phyloP scores from a whole-genome alignment of 257 asterid species.

The Petrea volubilis region DNA sequence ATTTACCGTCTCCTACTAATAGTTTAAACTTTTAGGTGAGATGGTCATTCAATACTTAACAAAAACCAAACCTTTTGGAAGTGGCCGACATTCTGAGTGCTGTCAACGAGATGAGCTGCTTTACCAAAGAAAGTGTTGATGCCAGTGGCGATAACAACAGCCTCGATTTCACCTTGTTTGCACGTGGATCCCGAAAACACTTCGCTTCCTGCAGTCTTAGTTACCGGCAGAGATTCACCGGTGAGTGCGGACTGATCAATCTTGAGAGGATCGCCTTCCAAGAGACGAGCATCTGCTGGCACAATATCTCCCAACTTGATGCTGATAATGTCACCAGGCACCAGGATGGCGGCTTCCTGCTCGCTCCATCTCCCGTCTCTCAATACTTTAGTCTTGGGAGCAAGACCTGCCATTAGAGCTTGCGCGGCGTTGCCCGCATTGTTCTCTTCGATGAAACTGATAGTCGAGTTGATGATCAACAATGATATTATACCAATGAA shows the following conservation, averaged over 20 bases:
- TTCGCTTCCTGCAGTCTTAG: slow-evolving; percentile 54
- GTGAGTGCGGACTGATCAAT: slow-evolving; percentile 87
- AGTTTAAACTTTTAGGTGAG: too few relatives aligned
- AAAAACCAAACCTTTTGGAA: slow-evolving; percentile 60
- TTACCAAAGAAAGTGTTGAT: slow-evolving; percentile 83
- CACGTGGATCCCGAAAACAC: slow-evolving; percentile 90
- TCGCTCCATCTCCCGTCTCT: slow-evolving; percentile 80
- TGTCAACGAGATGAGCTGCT: slow-evolving; percentile 89
- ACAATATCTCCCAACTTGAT: slow-evolving; percentile 78
- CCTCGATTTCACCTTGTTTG: slow-evolving; percentile 88
- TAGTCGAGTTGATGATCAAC: slow-evolving; percentile 66
- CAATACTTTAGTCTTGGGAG: slow-evolving; percentile 70
- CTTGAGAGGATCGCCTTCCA: slow-evolving; percentile 81
- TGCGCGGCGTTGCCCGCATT: slow-evolving; percentile 81
- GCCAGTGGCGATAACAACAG: slow-evolving; percentile 83
- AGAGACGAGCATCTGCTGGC: slow-evolving; percentile 84
- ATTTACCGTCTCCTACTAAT: too few relatives aligned
- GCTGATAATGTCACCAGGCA: slow-evolving; percentile 80
- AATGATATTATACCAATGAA: slow-evolving; percentile 56
- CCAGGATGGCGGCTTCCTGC: slow-evolving; percentile 76
- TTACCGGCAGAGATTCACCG: slow-evolving; percentile 78
- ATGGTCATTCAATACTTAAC: too few relatives aligned
- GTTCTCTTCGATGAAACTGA: slow-evolving; percentile 76
- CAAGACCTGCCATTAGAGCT: slow-evolving; percentile 73
- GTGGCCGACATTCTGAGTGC: slow-evolving; percentile 80